Percentiles rank a stretch among this genome's conserved stretches.
phyloP scores from a whole-genome alignment of 768 basidiomycete species.

The Boletus sp. region DNA sequence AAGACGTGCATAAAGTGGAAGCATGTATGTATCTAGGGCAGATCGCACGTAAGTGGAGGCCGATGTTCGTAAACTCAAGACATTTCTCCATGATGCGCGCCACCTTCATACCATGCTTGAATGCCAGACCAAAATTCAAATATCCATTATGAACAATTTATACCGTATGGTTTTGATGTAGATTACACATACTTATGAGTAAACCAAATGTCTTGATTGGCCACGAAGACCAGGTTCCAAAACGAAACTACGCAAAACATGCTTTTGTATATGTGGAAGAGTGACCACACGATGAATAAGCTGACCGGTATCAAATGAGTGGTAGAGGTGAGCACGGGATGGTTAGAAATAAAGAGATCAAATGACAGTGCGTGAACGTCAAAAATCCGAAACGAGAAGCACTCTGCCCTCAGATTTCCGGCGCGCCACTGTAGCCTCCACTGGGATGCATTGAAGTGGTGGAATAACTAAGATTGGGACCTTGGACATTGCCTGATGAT shows the following conservation, averaged over 20 bases:
- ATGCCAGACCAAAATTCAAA: no score
- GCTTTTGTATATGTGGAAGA: not conserved
- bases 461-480: constrained; percentile 13
- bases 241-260: not conserved
- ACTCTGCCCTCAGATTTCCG: constrained; percentile 21
- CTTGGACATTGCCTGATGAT: constrained; percentile 7
- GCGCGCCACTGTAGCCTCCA: constrained; percentile 25
- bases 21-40: no score
- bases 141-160: not conserved
- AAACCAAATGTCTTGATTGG: not conserved
- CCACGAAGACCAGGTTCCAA: not conserved
- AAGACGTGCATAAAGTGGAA: no score
- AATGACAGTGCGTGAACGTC: not conserved
- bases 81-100: no score
- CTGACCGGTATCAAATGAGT: not conserved
- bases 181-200: not conserved
- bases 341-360: not conserved
- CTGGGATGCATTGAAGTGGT: constrained; percentile 6
- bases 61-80: no score
- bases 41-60: not conserved
- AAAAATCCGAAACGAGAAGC: not conserved
- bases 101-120: no score
- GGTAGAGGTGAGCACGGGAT: not conserved
- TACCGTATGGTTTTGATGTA: not conserved
- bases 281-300: not conserved